Evolutionary conservation across 2,329 filamentous ascomycete genomes (phyloP), one percentile per base, ranked within the genome.

Genomic region (Aspergillus felis): DNA sequence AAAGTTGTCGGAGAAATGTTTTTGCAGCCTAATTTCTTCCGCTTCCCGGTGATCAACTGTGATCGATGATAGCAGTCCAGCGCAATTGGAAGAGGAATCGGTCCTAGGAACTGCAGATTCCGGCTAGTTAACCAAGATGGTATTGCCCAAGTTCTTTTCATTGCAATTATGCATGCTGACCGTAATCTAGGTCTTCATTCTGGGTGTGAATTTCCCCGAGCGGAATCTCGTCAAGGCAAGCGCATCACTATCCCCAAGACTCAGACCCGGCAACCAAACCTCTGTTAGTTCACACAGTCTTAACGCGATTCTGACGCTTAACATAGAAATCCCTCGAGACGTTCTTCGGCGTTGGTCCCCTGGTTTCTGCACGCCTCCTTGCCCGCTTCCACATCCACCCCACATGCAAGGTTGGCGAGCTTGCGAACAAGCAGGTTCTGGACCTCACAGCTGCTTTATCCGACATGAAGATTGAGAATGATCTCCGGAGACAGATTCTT

Each of bases 401-500:
- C 29, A 87, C 85, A 57, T 89, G 90, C 64, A 89, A 87, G 70
- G 81, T 97, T 65, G 90, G 89, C 72, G 82, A 85, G 7, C 78
- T 99, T 22, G 82, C 85, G 48, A 85, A 87, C 58, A 87, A 89
- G 72, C 92, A 91, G 59, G 79, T 96, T 65, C 87, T 91, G 53
- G 88, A 89, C 54, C 81, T 99, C 59, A 94, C 89, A 24, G 89
- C 89, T 52, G 91, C 96, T 69, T 81, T 99, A 44, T 90, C 91
- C 17, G 87, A 87, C 55, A 92, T 99, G 91, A 96, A 89, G 59
- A 91, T 97, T 68, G 94, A 97, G 75, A 96, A 89, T 74, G 92
- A 97, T 68, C 82, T 95, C 62, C 82, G 86, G 68, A 84, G 89
- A 71, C 79, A 90, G 58, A 78, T 97, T 41, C 83, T 88, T 68